These are phyloP conservation scores for Phytophthora kernoviae DNA, from an alignment of 352 stramenopile species.

Conservation along the genomic window DNA sequence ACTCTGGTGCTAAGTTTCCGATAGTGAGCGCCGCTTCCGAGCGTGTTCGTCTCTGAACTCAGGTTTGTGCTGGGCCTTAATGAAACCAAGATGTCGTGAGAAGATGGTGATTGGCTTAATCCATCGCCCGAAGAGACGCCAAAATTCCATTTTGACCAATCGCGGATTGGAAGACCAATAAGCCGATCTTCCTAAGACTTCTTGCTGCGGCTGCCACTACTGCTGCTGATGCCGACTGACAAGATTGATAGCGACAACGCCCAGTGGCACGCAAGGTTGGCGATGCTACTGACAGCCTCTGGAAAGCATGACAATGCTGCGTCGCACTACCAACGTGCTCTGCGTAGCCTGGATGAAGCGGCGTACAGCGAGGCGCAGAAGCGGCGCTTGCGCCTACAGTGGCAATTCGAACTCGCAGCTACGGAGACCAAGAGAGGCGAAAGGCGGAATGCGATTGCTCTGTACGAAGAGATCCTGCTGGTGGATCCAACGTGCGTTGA, in stretches of 20 bases:
- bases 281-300: conserved; percentile 31
- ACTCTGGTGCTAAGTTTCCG: conserved; percentile 1
- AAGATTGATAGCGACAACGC: conserved; percentile 20
- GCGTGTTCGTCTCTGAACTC: conserved; percentile 3
- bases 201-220: too few species aligned
- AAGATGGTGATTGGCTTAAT: background rate
- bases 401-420: conserved; percentile 29
- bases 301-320: conserved; percentile 26
- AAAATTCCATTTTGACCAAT: background rate
- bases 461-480: conserved; percentile 40
- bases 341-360: conserved; percentile 19
- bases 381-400: conserved; percentile 17
- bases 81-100: background rate
- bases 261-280: conserved; percentile 38
- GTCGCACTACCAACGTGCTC: conserved; percentile 34
- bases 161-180: background rate
- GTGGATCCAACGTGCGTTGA: conserved; percentile 32
- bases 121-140: background rate
- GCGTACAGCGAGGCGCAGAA: background rate
- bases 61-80: background rate
- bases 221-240: conserved; percentile 15
- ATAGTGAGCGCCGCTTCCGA: conserved; percentile 15
- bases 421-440: conserved; percentile 14
- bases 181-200: too few species aligned
- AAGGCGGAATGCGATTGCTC: conserved; percentile 30